These are phyloP conservation scores for Grifola frondosa DNA, from an alignment of 1,284 basidiomycete species.

Conservation along the genomic window DNA sequence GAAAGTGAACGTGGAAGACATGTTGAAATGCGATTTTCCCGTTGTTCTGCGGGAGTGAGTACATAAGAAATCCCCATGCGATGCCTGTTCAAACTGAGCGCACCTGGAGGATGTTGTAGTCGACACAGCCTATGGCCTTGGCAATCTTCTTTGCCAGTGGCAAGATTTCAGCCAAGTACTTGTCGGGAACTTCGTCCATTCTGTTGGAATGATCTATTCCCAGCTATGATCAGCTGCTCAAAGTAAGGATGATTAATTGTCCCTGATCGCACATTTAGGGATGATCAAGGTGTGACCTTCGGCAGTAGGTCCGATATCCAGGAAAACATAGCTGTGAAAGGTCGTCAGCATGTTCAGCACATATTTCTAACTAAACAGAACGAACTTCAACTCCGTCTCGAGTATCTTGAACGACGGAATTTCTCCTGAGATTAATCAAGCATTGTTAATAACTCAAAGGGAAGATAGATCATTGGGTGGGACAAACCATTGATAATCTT, in stretches of 20 bases:
- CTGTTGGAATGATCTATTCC: constrained; percentile 71
- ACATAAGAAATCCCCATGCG: neutral
- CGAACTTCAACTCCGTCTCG: constrained; percentile 73
- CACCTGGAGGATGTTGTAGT: constrained; percentile 86
- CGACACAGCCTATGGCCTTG: constrained; percentile 65
- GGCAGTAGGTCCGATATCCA: constrained; percentile 86
- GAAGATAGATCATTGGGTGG: too few relatives aligned
- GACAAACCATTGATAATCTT: constrained; percentile 81
- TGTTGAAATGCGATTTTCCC: constrained; percentile 80
- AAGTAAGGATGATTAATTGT: neutral
- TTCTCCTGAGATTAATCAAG: constrained; percentile 53
- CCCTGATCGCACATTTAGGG: constrained; percentile 77
- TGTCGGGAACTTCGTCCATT: constrained; percentile 78
- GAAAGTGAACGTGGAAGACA: constrained; percentile 87
- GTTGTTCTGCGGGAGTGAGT: constrained; percentile 66
- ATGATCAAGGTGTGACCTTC: constrained; percentile 85
- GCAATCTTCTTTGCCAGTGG: constrained; percentile 89
- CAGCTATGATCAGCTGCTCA: too few relatives aligned
- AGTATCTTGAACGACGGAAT: constrained; percentile 81
- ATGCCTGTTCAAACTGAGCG: neutral
- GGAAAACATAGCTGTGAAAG: constrained; percentile 48
- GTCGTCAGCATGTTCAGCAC: constrained; percentile 32
- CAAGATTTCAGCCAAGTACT: constrained; percentile 70
- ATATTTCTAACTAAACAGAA: constrained; percentile 34
- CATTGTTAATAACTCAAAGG: constrained; percentile 90